Evolutionary conservation across 805 yeast species (phyloP).

Genomic region (Diddensiella santjacobensis): DNA sequence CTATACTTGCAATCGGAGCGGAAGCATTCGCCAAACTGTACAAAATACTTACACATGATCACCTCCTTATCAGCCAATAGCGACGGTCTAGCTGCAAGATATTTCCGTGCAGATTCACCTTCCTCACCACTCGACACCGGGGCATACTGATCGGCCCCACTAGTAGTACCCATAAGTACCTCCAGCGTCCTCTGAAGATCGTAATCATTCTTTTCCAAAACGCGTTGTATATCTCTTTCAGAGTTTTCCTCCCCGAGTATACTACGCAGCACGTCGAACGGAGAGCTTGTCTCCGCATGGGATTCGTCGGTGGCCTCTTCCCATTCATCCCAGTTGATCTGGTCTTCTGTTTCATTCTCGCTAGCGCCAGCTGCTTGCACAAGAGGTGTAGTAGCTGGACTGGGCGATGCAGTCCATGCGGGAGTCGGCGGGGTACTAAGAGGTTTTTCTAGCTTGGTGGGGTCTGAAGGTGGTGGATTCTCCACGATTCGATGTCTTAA

Average conservation of each 20-base stretch:
- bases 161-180: conserved; percentile 17
- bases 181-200: conserved; percentile 32
- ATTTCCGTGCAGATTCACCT: background rate
- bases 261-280: conserved; percentile 37
- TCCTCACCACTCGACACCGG: background rate
- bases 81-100: conserved; percentile 4
- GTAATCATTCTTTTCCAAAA: conserved; percentile 37
- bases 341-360: too few relatives aligned
- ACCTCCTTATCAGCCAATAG: conserved; percentile 18
- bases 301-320: conserved; percentile 1
- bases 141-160: background rate
- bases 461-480: conserved; percentile 19
- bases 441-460: conserved; percentile 15
- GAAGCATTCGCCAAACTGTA: conserved; percentile 41
- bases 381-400: background rate
- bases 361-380: background rate
- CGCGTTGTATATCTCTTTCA: conserved; percentile 36
- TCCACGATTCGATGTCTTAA: conserved; percentile 8
- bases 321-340: background rate
- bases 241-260: conserved; percentile 34
- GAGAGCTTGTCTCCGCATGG: conserved; percentile 25
- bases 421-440: too few relatives aligned
- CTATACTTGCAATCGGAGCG: conserved; percentile 45
- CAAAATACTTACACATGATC: conserved; percentile 40
- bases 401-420: background rate